Evolutionary conservation across 179 eudicot genomes (phyloP).

Genomic region (Actinidia arguta): DNA sequence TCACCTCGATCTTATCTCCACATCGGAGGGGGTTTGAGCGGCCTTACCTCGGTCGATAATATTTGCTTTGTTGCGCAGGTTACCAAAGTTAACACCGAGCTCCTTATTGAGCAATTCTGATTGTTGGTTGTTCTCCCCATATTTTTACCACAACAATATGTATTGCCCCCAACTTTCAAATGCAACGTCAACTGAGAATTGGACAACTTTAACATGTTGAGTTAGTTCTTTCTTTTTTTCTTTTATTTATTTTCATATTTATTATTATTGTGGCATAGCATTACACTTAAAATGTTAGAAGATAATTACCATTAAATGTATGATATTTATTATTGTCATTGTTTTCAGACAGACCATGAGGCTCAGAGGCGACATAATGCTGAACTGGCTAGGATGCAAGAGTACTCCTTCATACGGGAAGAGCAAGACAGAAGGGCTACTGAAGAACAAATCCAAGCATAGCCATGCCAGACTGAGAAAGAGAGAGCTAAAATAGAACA

Average conservation of each 20-base stretch:
- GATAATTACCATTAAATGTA: background rate
- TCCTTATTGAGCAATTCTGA: too few species aligned
- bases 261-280: background rate
- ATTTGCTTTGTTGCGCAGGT: too few species aligned
- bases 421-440: constrained; percentile 88
- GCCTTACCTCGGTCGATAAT: too few species aligned
- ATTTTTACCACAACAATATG: too few species aligned
- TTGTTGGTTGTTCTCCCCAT: too few species aligned
- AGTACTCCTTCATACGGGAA: constrained; percentile 76
- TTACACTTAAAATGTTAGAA: background rate
- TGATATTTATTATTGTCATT: constrained; percentile 10
- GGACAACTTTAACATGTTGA: background rate
- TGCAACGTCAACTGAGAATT: background rate
- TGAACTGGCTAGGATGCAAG: constrained; percentile 94
- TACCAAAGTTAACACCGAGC: too few species aligned
- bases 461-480: constrained; percentile 90
- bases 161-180: background rate
- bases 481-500: constrained; percentile 94
- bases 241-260: background rate
- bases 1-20: too few species aligned
- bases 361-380: constrained; percentile 80
- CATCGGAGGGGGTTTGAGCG: too few species aligned
- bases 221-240: background rate
- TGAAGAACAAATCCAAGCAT: constrained; percentile 96
- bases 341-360: constrained; percentile 90